Evolutionary conservation across 140 eudicot genomes (phyloP).

Genomic region (Stevia rebaudiana): DNA sequence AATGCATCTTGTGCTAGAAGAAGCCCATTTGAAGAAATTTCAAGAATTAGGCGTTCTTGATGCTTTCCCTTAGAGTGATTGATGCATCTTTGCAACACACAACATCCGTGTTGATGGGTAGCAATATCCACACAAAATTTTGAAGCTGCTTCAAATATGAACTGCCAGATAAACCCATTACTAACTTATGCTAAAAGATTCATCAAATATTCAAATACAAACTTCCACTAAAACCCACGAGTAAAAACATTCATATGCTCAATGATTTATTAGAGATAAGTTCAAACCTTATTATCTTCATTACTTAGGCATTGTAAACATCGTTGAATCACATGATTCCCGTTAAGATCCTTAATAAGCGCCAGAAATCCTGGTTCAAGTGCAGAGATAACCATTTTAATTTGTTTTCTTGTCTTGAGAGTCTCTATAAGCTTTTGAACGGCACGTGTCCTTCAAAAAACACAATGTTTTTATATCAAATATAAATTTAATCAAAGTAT

Average conservation of each 20-base stretch:
- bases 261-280: conserved; percentile 1
- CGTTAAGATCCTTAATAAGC: conserved; percentile 65
- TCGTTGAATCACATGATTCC: conserved; percentile 70
- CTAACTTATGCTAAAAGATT: no score
- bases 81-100: conserved; percentile 75
- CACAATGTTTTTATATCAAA: neutral
- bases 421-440: conserved; percentile 71
- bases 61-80: conserved; percentile 51
- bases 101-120: conserved; percentile 81
- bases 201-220: no score
- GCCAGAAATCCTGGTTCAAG: conserved; percentile 68
- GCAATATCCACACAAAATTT: conserved; percentile 72
- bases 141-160: conserved; percentile 68
- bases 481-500: neutral
- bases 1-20: conserved; percentile 76
- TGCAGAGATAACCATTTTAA: conserved; percentile 38
- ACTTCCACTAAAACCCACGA: neutral
- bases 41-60: conserved; percentile 45
- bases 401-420: conserved; percentile 57
- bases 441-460: conserved; percentile 55
- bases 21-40: conserved; percentile 61
- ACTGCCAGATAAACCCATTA: conserved; percentile 46
- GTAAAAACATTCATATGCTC: conserved; percentile 2
- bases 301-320: conserved; percentile 57
- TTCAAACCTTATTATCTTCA: conserved; percentile 59